phyloP scores from a whole-genome alignment of 805 yeast genomes.

The Pichia exigua region DNA sequence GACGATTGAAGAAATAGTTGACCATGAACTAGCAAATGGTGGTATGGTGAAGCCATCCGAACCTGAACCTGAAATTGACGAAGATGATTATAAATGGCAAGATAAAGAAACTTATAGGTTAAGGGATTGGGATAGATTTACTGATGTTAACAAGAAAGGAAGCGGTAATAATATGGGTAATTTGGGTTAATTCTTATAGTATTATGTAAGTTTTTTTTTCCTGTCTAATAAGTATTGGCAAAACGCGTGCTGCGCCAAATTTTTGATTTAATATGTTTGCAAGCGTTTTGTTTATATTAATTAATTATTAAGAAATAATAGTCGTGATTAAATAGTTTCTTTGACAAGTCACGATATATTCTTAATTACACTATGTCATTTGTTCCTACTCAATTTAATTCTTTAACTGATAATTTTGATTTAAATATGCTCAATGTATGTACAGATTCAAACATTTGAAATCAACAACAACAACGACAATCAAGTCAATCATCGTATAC shows the following conservation, averaged over 20 bases:
- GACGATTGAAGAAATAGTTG: constrained; percentile 87
- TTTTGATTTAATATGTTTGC: not conserved
- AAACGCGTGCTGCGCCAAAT: not conserved
- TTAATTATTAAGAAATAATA: too few relatives aligned
- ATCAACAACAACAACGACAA: not conserved
- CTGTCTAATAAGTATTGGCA: not conserved
- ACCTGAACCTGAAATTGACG: constrained; percentile 37
- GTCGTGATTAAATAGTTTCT: too few relatives aligned
- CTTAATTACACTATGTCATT: constrained; percentile 2
- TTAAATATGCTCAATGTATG: constrained; percentile 7
- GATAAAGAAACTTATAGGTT: constrained; percentile 66
- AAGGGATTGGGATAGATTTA: constrained; percentile 90
- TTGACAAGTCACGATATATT: not conserved
- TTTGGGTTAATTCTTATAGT: constrained; percentile 35
- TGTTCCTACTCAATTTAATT: constrained; percentile 10
- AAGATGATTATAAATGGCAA: constrained; percentile 56
- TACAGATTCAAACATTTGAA: not conserved
- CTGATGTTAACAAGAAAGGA: constrained; percentile 78
- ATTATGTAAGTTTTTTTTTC: not conserved
- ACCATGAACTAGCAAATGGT: constrained; percentile 78
- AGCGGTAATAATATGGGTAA: constrained; percentile 76
- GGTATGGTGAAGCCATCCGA: constrained; percentile 51
- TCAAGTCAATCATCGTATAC: not conserved
- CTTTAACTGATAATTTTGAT: constrained; percentile 7
- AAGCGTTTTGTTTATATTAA: too few relatives aligned